Evolutionary conservation across 306 rosid genomes (phyloP), one percentile per base, ranked within the genome.

Genomic region (Inga laurina): DNA sequence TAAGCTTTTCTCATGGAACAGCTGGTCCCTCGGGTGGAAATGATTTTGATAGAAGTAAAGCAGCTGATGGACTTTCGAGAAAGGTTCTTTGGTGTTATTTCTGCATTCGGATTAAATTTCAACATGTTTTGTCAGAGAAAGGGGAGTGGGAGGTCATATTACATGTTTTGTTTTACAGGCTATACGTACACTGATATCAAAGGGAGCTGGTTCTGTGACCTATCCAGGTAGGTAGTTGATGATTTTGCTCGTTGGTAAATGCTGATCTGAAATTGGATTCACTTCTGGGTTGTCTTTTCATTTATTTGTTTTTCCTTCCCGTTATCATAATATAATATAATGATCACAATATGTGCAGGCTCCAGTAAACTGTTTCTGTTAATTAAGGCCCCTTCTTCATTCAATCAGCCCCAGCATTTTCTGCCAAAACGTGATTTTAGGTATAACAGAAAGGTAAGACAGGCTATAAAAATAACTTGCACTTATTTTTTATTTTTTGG

Each of bases 371-470:
- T 96, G 92, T 96, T 92, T 89, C 85, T 96, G 51, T 75, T 96
- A 89, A 91, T 94, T 69, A 91, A 92, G 84, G 99, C 94, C 56
- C 94, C 98, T 30, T 82, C 94, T 84, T 91, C 94, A 84, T 87
- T 92, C 75, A 90, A 86, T 76, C 93, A 85, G 78, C 93, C 99
- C 74, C 77, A 78, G 78, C 97, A 96, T 90, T 96, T 93, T 90
- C 94, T 96, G 61, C 98, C 99, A 59, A 96, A 93, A 74, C 94
- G 99, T 49, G 97, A 93, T 69, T 93, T 93, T 77, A 89, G 86
- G 86, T 85, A 85, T 82, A 89, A 84, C 87, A 89, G 83, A 86
- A 93, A 96, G 98, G 97, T 96, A 79, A 86, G 10, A 52, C 70
- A 72, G 74, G 41, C 70, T 37, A 24, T 18, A 14, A 74, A 16